Base-by-base conservation (phyloP, 176 grass and related monocot species). In the Canna indica region DNA sequence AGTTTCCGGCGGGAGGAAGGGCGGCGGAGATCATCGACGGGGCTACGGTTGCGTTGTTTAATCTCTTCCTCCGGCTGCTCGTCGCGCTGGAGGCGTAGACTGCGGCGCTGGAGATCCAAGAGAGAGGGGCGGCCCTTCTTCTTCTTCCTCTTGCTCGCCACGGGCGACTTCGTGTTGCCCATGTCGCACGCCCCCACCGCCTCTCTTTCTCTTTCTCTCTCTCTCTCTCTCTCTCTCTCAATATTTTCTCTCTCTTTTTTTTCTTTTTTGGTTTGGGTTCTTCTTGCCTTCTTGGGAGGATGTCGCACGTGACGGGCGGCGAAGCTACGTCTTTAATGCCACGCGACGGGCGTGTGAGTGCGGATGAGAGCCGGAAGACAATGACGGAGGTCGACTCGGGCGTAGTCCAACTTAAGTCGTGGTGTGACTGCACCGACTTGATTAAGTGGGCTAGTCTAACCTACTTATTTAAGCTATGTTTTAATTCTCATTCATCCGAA, bases 91-190 rank as follows among this genome's bases (percentile, higher is more conserved):
- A 80, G 82, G 67, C 83, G 83, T 22, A 77, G 78, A 52, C 61
- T 85, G 28, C 94, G 86, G 76, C 90, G 92, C 86, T 94, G 82
- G 41, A 99, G 75, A 74, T 99, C 95, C 30, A 99, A 60, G 18
- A 99, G 95, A 12, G 90, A 99, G 0, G 90, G 95, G 10, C 95
- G 95, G 25, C 95, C 95, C 79, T 99, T 99, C 95, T 99, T 99
- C 82, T 85, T 85, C 20, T 81, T 36, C 82, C 48, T 57, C 82
- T 74, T 64, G 56, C 58, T 22, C 69, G 66, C 67, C 60, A 39
- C 41, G 42, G 74, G 47, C 54, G 65, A 35, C 73, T 52, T 76
- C 59, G 59, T 76, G 73, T 76, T 57, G 65, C 75, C 75, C 75
- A 77, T 77, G 69, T 69, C 64, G 50, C 34, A 24, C 50, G n/a